Evolutionary conservation across 352 stramenopile species (phyloP).

Genomic region (Pythium chondricola): DNA sequence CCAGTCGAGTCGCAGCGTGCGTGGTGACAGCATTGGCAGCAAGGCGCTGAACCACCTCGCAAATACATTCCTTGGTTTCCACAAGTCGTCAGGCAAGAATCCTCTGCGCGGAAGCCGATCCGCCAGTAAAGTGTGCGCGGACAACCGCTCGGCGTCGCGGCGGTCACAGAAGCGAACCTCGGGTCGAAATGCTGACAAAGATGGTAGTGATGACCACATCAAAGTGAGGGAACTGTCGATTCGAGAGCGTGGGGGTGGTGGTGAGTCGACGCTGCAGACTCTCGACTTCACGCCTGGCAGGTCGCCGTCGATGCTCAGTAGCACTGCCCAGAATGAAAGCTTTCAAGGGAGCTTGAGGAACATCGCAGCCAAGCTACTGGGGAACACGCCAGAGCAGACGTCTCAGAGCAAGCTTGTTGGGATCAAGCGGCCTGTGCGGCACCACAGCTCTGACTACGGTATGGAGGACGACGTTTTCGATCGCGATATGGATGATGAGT

Average conservation of each 20-base stretch:
- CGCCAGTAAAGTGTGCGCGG: conserved; percentile 8
- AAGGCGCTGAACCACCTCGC: conserved; percentile 9
- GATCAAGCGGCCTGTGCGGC: neutral
- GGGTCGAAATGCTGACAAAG: conserved; percentile 6
- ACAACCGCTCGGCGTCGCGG: conserved; percentile 7
- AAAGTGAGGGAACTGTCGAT: conserved; percentile 8
- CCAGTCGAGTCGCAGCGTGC: neutral
- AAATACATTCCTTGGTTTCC: conserved; percentile 6
- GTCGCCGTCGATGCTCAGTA: too few relatives aligned
- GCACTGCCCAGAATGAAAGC: neutral
- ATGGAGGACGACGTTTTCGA: conserved; percentile 5
- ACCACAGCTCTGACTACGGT: conserved; percentile 4
- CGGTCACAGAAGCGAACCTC: conserved; percentile 12
- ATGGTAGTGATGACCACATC: neutral
- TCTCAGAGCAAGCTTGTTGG: neutral
- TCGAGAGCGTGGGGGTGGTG: conserved; percentile 2
- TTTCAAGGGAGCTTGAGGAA: conserved; percentile 4
- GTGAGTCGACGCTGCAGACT: neutral
- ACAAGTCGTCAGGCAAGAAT: too few relatives aligned
- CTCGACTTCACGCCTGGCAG: neutral
- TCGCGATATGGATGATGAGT: conserved; percentile 10
- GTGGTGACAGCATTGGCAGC: neutral
- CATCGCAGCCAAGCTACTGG: conserved; percentile 6
- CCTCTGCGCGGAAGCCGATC: too few relatives aligned
- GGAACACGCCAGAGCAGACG: neutral